Conservation (phyloP, 148 eudicot genomes). For the Diospyros kaki region DNA sequence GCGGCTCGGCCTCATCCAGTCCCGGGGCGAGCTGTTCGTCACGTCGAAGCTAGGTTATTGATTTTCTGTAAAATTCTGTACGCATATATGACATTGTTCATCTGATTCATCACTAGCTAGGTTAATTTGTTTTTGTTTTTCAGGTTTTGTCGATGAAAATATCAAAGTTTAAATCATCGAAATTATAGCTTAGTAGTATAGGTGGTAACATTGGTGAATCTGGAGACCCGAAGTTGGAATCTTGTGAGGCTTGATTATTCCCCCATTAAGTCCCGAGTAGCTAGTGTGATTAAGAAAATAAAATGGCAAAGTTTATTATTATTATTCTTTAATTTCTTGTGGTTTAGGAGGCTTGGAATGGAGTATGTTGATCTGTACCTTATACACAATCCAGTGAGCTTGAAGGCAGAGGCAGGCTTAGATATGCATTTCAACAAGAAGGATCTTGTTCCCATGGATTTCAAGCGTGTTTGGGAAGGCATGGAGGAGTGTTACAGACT, state of each 20-base stretch:
- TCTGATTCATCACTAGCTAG: no score
- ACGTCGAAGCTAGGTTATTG: background rate
- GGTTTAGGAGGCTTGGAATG: constrained; percentile 18
- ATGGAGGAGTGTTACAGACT: constrained; percentile 23
- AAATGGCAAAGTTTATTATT: no score
- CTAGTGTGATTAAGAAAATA: no score
- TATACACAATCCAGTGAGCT: constrained; percentile 21
- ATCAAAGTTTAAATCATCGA: no score
- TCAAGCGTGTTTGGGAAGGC: constrained; percentile 27
- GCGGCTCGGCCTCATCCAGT: background rate
- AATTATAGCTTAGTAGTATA: no score
- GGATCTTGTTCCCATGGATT: constrained; percentile 16
- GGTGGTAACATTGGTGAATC: no score
- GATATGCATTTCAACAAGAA: background rate
- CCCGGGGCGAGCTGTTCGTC: background rate
- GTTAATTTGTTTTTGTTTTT: no score
- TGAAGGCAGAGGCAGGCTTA: background rate
- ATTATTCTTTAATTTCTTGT: background rate
- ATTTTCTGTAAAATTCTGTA: no score
- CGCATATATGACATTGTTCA: no score
- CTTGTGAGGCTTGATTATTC: background rate
- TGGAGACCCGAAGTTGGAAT: background rate
- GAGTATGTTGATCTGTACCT: constrained; percentile 30
- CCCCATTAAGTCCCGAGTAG: background rate
- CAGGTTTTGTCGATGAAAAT: no score